These are phyloP conservation scores for Aspergillus candidus DNA, from an alignment of 2,329 filamentous ascomycete genomes.

Conservation along the genomic window DNA sequence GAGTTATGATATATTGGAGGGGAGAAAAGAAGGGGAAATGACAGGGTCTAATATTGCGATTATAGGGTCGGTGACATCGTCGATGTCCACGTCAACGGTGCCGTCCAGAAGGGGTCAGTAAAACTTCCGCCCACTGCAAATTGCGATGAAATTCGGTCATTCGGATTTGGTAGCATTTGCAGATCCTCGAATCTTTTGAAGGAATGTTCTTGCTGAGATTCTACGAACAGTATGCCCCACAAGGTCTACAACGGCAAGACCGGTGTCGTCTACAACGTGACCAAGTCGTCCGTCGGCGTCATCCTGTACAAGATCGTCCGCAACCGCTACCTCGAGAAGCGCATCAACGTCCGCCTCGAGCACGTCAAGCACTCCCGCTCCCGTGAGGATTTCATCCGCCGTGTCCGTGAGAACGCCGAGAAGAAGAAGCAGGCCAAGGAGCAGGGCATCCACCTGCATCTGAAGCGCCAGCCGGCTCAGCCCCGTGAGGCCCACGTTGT, in stretches of 20 bases:
- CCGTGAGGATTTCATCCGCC: constrained; percentile 90
- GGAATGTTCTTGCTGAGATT: constrained; percentile 21
- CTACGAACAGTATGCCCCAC: constrained; percentile 74
- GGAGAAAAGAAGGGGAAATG: constrained; percentile 3
- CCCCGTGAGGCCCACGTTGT: constrained; percentile 78
- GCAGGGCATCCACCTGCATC: constrained; percentile 76
- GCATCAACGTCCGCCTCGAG: constrained; percentile 97
- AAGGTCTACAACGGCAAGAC: constrained; percentile 99
- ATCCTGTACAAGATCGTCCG: constrained; percentile 99
- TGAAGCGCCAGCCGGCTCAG: constrained; percentile 81
- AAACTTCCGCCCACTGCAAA: constrained; percentile 17
- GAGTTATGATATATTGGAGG: constrained; percentile 11
- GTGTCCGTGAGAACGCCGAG: constrained; percentile 93
- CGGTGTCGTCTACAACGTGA: constrained; percentile 97
- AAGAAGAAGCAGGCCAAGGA: constrained; percentile 90
- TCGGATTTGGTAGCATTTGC: constrained; percentile 3
- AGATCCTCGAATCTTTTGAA: constrained; percentile 4
- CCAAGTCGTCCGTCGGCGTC: constrained; percentile 94
- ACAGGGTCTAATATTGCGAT: constrained; percentile 41
- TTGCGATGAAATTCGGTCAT: constrained; percentile 5
- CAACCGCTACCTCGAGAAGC: constrained; percentile 99
- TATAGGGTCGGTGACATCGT: constrained; percentile 92
- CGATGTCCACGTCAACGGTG: constrained; percentile 98
- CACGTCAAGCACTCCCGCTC: constrained; percentile 93
- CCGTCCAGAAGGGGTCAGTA: constrained; percentile 91